phyloP scores from a whole-genome alignment of 768 basidiomycete genomes.

The Russula earlei region DNA sequence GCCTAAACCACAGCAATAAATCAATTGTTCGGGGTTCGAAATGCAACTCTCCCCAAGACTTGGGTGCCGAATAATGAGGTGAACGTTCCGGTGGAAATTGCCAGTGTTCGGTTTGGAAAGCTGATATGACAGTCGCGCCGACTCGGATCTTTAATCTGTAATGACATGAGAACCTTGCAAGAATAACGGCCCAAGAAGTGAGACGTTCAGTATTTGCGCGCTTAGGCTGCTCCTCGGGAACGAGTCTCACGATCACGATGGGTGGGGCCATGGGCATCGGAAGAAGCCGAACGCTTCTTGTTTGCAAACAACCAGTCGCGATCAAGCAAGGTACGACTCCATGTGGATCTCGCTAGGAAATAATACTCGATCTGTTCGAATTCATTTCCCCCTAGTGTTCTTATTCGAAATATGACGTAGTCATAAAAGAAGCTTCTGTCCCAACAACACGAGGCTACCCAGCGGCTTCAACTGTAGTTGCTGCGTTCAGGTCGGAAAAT shows the following conservation, averaged over 20 bases:
- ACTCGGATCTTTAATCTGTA: background rate
- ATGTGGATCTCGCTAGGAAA: conserved; percentile 5
- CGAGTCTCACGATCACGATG: background rate
- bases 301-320: background rate
- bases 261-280: background rate
- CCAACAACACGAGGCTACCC: conserved; percentile 7
- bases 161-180: background rate
- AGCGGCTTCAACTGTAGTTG: background rate
- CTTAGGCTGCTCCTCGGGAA: background rate
- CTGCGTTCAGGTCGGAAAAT: background rate
- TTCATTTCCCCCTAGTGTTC: conserved; percentile 2
- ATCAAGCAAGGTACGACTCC: background rate
- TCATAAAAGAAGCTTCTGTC: background rate
- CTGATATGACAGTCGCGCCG: background rate
- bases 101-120: background rate
- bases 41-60: background rate
- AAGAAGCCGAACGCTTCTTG: background rate
- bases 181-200: background rate
- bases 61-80: background rate
- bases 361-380: conserved; percentile 5
- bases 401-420: background rate
- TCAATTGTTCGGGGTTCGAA: background rate
- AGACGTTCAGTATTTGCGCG: background rate
- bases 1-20: background rate
- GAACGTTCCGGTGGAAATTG: no score